Evolutionary conservation across 139 green algal genomes (phyloP), one percentile per base, ranked within the genome.

Genomic region (Prasinococcaceae sp.): DNA sequence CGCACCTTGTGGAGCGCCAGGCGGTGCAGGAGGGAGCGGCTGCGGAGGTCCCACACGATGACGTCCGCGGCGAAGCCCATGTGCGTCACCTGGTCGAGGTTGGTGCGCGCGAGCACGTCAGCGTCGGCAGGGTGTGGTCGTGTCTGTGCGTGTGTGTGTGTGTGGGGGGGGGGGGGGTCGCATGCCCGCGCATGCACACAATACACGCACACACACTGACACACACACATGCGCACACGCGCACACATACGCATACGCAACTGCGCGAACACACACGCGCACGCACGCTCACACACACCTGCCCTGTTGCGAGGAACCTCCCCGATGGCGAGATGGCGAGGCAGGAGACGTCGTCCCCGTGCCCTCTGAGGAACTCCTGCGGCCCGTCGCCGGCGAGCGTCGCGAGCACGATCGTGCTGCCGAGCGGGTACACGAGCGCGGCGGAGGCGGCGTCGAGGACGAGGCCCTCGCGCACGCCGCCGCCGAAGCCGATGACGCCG

Each of bases 41-140:
- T 59, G 30, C 79, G 71, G 36, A 90, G 28, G 58, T 90, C 81
- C 83, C 83, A 93, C 6, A 93, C 68, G 58, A 88, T 85, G 44
- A 93, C 80, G 37, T 88, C 79, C 17, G 83, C 83, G 14, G 64
- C 75, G 64, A 90, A 84, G 4, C 83, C 83, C 76, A 86, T 83
- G 69, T 84, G 82, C 0, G 81, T 88, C 36, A 83, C 55, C 60
- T 88, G 79, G n/a, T n/a, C n/a, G n/a, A n/a, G n/a, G n/a, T n/a
- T n/a, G n/a, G n/a, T n/a, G n/a, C n/a, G n/a, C n/a, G n/a, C n/a
- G n/a, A n/a, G n/a, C n/a, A n/a, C n/a, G n/a, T n/a, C n/a, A n/a
- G n/a, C n/a, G n/a, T n/a, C n/a, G n/a, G n/a, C n/a, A n/a, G n/a
- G n/a, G n/a, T n/a, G n/a, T n/a, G n/a, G n/a, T n/a, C n/a, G n/a